phyloP scores from a whole-genome alignment of 164 flowering plant genomes.

The Aristolochia fimbriata region DNA sequence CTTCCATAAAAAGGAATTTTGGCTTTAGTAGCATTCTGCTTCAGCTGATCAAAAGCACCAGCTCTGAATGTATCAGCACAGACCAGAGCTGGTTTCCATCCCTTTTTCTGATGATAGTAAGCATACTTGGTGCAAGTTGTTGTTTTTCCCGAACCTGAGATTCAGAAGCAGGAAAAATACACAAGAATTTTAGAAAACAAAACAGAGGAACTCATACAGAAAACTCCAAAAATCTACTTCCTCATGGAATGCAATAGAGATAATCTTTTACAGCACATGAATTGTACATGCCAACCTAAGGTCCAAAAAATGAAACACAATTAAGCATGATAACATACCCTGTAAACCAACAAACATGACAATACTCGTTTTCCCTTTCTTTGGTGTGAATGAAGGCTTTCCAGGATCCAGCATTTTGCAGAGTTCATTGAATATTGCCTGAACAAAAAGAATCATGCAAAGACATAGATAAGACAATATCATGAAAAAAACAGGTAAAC shows the following conservation, averaged over 20 bases:
- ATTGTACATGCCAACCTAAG: too few relatives aligned
- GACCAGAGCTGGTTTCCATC: slow-evolving; percentile 91
- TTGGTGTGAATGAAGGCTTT: slow-evolving; percentile 79
- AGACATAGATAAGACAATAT: neutral
- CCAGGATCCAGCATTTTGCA: slow-evolving; percentile 94
- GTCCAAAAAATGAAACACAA: too few relatives aligned
- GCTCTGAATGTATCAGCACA: slow-evolving; percentile 99
- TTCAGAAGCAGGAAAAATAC: slow-evolving; percentile 6
- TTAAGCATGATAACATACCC: slow-evolving; percentile 31
- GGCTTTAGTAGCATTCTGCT: slow-evolving; percentile 98
- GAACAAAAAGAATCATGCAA: slow-evolving; percentile 8
- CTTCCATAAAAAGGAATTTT: slow-evolving; percentile 99
- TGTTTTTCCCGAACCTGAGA: slow-evolving; percentile 82
- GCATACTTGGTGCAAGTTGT: slow-evolving; percentile 98
- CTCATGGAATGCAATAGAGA: too few relatives aligned
- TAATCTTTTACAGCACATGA: too few relatives aligned
- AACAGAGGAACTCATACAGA: neutral
- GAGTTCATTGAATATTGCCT: slow-evolving; percentile 92
- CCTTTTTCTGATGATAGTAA: slow-evolving; percentile 83
- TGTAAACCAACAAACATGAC: slow-evolving; percentile 95
- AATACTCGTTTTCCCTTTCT: slow-evolving; percentile 79
- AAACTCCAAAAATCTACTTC: neutral
- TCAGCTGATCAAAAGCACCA: slow-evolving; percentile 99
- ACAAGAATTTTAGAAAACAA: neutral
- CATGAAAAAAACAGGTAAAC: neutral